Evolutionary conservation across 2,329 filamentous ascomycete species (phyloP), one percentile per base, ranked within the genome.

Genomic region (Phoma sp.): DNA sequence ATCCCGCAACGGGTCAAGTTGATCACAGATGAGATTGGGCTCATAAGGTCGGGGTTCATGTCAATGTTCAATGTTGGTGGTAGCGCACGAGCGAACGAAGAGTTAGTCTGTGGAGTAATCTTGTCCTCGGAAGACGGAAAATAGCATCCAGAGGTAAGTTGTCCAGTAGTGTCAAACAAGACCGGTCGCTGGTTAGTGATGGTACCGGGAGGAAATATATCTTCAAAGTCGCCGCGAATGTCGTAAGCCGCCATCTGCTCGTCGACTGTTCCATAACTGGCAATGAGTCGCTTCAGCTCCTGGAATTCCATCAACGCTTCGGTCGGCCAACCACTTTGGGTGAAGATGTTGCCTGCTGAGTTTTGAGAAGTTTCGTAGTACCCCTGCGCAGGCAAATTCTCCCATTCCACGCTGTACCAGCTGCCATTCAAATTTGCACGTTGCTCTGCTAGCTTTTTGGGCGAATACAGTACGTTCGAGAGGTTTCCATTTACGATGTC

Each of bases 261-360:
- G 66, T 87, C 85, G 5, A 88, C 69, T 0, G 68, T 75, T 1
- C 85, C 85, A 67, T 84, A 86, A 33, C 80, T 79, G 8, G 84
- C 69, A 2, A 89, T 64, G 2, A 88, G 62, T 29, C 86, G 78
- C 60, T 80, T 80, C n/a, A 78, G 77, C 41, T 79, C 74, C 2
- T 77, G 75, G 39, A 87, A 78, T 60, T 86, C 83, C 31, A 88
- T 71, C 61, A 81, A 86, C 19, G 80, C 78, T 61, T 85, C 82
- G n/a, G 81, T 82, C 0, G 87, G 87, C 87, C 87, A 89, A 10
- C 87, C 87, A 71, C 86, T 79, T 0, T 77, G 67, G 0, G 85
- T 88, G 19, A 77, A 78, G 2, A 67, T 38, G 7, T 71, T 75
- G 17, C 77, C 76, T 3, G 72, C 62, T 10, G 62, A 43, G 36